Evolutionary conservation across 2,329 filamentous ascomycete species (phyloP), one percentile per base, ranked within the genome.

Genomic region (Colletotrichum spinosum): DNA sequence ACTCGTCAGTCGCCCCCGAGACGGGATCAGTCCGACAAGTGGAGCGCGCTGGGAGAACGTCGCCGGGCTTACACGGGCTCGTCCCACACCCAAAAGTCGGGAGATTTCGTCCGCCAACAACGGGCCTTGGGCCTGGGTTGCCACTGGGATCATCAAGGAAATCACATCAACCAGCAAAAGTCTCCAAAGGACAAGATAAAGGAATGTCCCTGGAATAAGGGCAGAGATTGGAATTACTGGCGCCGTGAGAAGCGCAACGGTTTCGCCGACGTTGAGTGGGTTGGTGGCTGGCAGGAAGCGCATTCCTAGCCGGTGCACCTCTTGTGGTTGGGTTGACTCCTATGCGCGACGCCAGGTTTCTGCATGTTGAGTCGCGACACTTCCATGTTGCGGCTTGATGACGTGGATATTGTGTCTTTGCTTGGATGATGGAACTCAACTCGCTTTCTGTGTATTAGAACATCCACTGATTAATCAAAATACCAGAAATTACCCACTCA

Each of bases 251-350:
- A 81, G 74, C 86, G 85, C 71, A 79, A 84, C 74, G 90, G 91
- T 81, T 86, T 92, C 77, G 90, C 90, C 75, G 92, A 95, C 75
- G 81, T 94, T 83, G 94, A 97, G 88, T 97, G 95, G 90, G 93
- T 97, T 89, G 94, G 94, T 84, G 93, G 92, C 81, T 97, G 92
- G 89, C 89, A 92, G 78, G 89, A 89, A 71, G 78, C 78, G 74
- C 77, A 79, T 69, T 81, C 77, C 71, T 78, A 70, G 63, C 61
- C 73, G 67, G 39, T 70, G 77, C 76, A 83, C 77, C 87, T 88
- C 86, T 89, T 88, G 86, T 89, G 81, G 86, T 86, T 86, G 78
- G 75, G 80, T 79, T 79, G 78, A 75, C 73, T 69, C 55, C 60
- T 41, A 25, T 25, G 25, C 25, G 25, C 25, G 25, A 25, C 25